A percentile compares a stretch with the other conserved stretches of the same genome.
Evolutionary conservation across 1,284 basidiomycete genomes (phyloP).

Genomic region (Cryptococcus sp.): DNA sequence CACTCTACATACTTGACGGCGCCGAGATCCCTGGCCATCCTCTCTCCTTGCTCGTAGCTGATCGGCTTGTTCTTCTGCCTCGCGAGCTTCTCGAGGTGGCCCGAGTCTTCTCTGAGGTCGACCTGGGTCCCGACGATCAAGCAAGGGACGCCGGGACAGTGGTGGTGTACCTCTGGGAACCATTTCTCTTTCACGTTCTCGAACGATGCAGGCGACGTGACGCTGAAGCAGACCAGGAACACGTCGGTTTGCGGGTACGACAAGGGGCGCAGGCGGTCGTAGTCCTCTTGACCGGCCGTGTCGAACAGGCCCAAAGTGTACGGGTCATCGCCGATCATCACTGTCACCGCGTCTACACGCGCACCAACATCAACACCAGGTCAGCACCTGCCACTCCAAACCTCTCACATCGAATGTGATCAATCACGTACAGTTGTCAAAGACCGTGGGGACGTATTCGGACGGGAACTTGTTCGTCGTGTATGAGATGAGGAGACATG

Average conservation of each 20-base stretch:
- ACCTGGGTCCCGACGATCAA: conserved; percentile 98
- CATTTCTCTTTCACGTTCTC: conserved; percentile 99
- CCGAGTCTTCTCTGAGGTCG: conserved; percentile 90
- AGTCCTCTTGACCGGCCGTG: conserved; percentile 99
- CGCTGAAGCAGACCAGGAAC: conserved; percentile 99
- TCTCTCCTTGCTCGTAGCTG: conserved; percentile 82
- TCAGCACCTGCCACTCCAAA: conserved; percentile 4
- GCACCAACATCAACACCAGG: background rate
- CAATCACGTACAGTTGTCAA: conserved; percentile 56
- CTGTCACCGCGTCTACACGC: conserved; percentile 86
- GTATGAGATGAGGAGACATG: conserved; percentile 98
- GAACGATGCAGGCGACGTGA: conserved; percentile 96
- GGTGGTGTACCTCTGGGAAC: conserved; percentile 99
- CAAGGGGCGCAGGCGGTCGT: conserved; percentile 96
- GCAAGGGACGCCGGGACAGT: conserved; percentile 99
- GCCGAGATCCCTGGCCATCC: conserved; percentile 90
- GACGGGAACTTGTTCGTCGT: conserved; percentile 98
- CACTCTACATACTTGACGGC: conserved; percentile 99
- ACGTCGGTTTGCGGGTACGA: conserved; percentile 99
- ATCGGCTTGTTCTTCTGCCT: conserved; percentile 97
- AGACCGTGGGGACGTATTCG: conserved; percentile 97
- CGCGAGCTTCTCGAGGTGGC: conserved; percentile 90
- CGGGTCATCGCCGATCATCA: conserved; percentile 99
- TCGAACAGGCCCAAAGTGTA: conserved; percentile 98
- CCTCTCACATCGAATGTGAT: conserved; percentile 3